These are phyloP conservation scores for Lichina pygmaea DNA, from an alignment of 495 filamentous ascomycete species.

Conservation along the genomic window DNA sequence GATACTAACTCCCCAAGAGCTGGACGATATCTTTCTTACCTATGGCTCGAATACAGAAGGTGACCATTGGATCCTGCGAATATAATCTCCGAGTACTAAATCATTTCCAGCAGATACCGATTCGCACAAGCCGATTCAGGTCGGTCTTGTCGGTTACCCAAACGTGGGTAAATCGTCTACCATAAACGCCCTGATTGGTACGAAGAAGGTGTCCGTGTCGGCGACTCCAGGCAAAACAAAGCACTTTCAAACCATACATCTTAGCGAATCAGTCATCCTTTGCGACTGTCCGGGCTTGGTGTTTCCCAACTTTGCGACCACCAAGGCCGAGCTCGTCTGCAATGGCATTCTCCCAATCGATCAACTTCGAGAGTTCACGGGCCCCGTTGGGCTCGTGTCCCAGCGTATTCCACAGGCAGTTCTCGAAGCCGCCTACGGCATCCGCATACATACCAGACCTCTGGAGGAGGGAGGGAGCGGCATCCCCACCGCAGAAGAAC, in stretches of 20 bases:
- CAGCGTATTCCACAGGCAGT: constrained; percentile 75
- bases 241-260: constrained; percentile 95
- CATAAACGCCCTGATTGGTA: constrained; percentile 91
- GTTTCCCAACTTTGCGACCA: constrained; percentile 92
- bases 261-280: constrained; percentile 65
- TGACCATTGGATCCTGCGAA: too few species aligned
- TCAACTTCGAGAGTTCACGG: constrained; percentile 83
- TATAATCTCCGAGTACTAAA: background rate
- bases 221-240: constrained; percentile 97
- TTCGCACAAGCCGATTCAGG: constrained; percentile 38
- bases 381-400: constrained; percentile 65
- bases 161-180: constrained; percentile 54
- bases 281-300: constrained; percentile 98
- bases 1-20: constrained; percentile 74
- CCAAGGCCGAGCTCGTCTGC: constrained; percentile 82
- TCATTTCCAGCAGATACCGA: constrained; percentile 11
- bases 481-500: constrained; percentile 60
- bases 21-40: constrained; percentile 67
- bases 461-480: constrained; percentile 87
- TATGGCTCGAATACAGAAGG: constrained; percentile 27
- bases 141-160: constrained; percentile 79
- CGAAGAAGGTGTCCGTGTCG: constrained; percentile 96
- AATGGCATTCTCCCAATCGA: constrained; percentile 93
- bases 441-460: constrained; percentile 60
- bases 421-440: constrained; percentile 76